Conservation (phyloP, 345 rosid species). For the Salix dunnii region DNA sequence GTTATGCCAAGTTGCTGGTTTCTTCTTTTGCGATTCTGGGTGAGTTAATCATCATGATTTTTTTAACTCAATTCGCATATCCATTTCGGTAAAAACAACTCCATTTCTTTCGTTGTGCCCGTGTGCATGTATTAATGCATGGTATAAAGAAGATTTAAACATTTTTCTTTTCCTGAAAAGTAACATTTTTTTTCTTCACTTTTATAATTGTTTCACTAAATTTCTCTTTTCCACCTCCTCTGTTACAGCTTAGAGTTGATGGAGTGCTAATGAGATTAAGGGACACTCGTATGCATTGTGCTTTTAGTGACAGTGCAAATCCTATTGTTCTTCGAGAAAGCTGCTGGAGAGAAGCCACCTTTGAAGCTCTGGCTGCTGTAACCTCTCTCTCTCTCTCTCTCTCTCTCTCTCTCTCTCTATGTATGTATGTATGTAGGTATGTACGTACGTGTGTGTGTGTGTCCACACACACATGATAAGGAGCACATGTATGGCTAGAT, state of each 20-base stretch:
- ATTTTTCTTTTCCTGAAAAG: background rate
- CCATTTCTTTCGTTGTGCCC: background rate
- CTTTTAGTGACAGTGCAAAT: conserved; percentile 41
- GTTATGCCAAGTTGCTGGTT: conserved; percentile 98
- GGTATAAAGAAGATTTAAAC: background rate
- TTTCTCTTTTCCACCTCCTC: background rate
- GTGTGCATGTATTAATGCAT: background rate
- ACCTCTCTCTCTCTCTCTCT: conserved; percentile 26
- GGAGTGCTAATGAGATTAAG: conserved; percentile 93
- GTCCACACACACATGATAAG: no score
- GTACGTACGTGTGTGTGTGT: no score
- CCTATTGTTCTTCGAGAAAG: conserved; percentile 72
- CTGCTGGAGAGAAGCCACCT: conserved; percentile 93
- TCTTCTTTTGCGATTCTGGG: conserved; percentile 96
- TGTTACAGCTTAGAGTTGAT: conserved; percentile 85
- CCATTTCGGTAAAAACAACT: background rate
- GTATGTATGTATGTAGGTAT: background rate
- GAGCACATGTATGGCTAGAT: no score
- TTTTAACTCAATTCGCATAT: background rate
- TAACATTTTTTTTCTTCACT: background rate
- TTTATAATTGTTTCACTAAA: background rate
- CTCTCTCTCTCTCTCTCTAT: background rate
- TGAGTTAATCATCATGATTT: conserved; percentile 38
- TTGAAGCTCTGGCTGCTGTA: conserved; percentile 69
- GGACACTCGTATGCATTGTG: conserved; percentile 84